phyloP scores from a whole-genome alignment of 257 asterid species.

The Plantago elongata region DNA sequence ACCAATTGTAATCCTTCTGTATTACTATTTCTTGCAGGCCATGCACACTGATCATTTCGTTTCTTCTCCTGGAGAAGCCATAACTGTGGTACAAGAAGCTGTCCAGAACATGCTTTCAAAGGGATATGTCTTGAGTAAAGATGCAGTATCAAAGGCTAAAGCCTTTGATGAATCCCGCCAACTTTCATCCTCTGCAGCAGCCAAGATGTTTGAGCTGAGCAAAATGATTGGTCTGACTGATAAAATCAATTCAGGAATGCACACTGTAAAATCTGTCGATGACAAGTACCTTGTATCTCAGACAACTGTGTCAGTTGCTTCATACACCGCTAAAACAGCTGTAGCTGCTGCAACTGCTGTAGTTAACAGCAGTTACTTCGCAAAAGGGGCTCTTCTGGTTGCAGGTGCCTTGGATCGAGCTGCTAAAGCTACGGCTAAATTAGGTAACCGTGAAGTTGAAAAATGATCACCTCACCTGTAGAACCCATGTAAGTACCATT shows the following conservation, averaged over 20 bases:
- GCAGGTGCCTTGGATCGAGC: constrained; percentile 45
- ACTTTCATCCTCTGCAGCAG: constrained; percentile 49
- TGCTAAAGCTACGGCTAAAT: constrained; percentile 48
- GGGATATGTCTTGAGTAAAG: constrained; percentile 51
- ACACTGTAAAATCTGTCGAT: constrained; percentile 39
- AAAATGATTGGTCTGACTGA: constrained; percentile 48
- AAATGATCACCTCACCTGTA: constrained; percentile 13
- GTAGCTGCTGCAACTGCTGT: constrained; percentile 43
- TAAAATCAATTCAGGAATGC: constrained; percentile 36
- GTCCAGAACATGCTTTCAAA: constrained; percentile 47
- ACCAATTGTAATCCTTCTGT: too few species aligned
- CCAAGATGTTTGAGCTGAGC: constrained; percentile 49
- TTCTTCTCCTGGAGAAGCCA: constrained; percentile 52
- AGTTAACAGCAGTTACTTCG: constrained; percentile 49
- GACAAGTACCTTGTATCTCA: constrained; percentile 42
- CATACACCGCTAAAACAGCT: constrained; percentile 43
- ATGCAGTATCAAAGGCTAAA: constrained; percentile 53
- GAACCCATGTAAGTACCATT: too few species aligned
- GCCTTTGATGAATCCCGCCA: constrained; percentile 51
- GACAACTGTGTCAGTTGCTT: constrained; percentile 36
- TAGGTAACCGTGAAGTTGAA: constrained; percentile 25
- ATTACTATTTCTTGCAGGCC: constrained; percentile 18
- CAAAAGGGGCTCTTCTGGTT: constrained; percentile 58
- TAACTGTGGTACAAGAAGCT: constrained; percentile 42
- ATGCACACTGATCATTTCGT: constrained; percentile 28